Conservation (phyloP, 2,329 filamentous ascomycete species). For the Neofusicoccum sp. region DNA sequence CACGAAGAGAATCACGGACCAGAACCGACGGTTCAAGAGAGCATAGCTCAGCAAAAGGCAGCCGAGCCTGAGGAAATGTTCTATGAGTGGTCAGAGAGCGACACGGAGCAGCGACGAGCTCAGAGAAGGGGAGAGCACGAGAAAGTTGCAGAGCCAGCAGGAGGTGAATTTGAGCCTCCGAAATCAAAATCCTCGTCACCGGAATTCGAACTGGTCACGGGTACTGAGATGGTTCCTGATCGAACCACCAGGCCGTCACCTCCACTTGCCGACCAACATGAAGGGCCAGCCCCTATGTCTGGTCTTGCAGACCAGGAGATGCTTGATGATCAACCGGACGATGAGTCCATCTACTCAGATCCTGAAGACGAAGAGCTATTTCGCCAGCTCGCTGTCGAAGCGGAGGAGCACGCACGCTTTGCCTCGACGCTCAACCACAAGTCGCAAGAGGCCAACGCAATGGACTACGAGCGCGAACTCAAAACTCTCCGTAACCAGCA, state of each 20-base stretch:
- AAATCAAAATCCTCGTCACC: constrained; percentile 47
- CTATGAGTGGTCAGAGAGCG: constrained; percentile 55
- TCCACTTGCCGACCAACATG: constrained; percentile 27
- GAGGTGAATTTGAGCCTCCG: constrained; percentile 25
- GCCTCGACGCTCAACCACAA: constrained; percentile 83
- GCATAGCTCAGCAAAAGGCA: background rate
- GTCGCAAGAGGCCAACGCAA: constrained; percentile 52
- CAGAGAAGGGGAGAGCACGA: background rate
- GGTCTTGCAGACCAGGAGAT: constrained; percentile 35
- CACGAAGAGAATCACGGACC: background rate
- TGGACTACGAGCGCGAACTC: constrained; percentile 86
- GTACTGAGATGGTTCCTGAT: background rate
- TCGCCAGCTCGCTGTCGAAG: constrained; percentile 82
- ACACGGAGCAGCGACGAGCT: constrained; percentile 29
- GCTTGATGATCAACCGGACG: constrained; percentile 26
- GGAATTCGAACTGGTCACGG: constrained; percentile 54
- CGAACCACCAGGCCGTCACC: constrained; percentile 24
- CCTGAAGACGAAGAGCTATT: constrained; percentile 91
- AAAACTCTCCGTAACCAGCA: constrained; percentile 88
- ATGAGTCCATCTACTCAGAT: constrained; percentile 63
- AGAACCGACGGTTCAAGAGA: background rate
- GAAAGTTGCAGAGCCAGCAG: constrained; percentile 19
- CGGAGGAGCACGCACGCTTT: constrained; percentile 91
- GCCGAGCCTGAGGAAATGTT: background rate
- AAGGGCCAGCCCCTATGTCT: constrained; percentile 35